These are phyloP conservation scores for Panicum hallii DNA, from an alignment of 202 grass and related monocot species.

Conservation along the genomic window DNA sequence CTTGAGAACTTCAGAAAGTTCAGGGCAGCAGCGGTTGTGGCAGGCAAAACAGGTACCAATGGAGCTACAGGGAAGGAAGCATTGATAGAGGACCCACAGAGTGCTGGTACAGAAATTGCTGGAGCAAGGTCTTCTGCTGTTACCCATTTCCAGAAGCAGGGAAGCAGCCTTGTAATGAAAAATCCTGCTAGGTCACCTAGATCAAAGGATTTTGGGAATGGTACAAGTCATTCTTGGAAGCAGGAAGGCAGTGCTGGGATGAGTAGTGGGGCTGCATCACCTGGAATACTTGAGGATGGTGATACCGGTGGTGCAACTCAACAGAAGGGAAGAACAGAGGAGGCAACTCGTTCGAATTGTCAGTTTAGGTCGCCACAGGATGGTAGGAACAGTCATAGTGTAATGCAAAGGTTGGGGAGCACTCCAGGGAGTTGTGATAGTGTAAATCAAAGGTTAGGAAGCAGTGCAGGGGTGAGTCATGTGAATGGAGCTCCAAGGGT, in stretches of 20 bases:
- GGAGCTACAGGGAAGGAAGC: slow-evolving; percentile 48
- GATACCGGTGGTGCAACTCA: slow-evolving; percentile 6
- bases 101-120: slow-evolving; percentile 26
- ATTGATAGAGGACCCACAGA: slow-evolving; percentile 25
- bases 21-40: slow-evolving; percentile 34
- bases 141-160: slow-evolving; percentile 39
- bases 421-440: slow-evolving; percentile 25
- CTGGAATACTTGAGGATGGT: slow-evolving; percentile 24
- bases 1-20: slow-evolving; percentile 88
- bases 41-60: slow-evolving; percentile 37
- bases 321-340: slow-evolving; percentile 33
- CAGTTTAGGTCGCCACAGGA: slow-evolving; percentile 34
- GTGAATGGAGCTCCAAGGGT: slow-evolving; percentile 52
- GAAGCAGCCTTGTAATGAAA: slow-evolving; percentile 36
- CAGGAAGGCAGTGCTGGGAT: slow-evolving; percentile 32
- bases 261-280: slow-evolving; percentile 34
- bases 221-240: background rate
- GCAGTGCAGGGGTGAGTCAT: slow-evolving; percentile 33
- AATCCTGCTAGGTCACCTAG: slow-evolving; percentile 42
- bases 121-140: slow-evolving; percentile 36
- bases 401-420: slow-evolving; percentile 55
- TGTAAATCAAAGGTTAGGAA: slow-evolving; percentile 50
- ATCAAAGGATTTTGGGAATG: slow-evolving; percentile 30
- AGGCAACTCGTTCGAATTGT: background rate
- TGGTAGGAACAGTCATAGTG: slow-evolving; percentile 40